phyloP scores from a whole-genome alignment of 2,329 filamentous ascomycete species.

The Fusarium keratoplasticum region DNA sequence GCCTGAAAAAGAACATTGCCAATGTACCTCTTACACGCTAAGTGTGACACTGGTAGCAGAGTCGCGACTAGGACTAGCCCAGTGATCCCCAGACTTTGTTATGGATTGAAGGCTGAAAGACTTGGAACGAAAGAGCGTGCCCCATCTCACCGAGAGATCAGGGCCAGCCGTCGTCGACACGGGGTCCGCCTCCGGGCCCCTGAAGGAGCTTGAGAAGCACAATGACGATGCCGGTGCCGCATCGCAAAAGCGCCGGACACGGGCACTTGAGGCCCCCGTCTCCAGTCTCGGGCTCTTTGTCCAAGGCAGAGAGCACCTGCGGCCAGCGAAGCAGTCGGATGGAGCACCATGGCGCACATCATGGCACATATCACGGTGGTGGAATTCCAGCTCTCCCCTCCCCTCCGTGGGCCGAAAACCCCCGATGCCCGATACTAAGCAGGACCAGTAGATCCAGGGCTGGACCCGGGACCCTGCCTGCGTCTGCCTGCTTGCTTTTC shows the following conservation, averaged over 20 bases:
- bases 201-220: slow-evolving; percentile 29
- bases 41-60: slow-evolving; percentile 27
- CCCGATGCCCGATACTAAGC: slow-evolving; percentile 25
- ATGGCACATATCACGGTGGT: slow-evolving; percentile 26
- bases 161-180: slow-evolving; percentile 42
- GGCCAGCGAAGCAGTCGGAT: background rate
- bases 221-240: slow-evolving; percentile 36
- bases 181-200: slow-evolving; percentile 19
- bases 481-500: slow-evolving; percentile 16
- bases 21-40: slow-evolving; percentile 19
- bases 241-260: slow-evolving; percentile 18
- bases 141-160: slow-evolving; percentile 25
- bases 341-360: slow-evolving; percentile 18
- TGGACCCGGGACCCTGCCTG: slow-evolving; percentile 4
- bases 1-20: slow-evolving; percentile 17
- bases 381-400: slow-evolving; percentile 3
- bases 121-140: slow-evolving; percentile 19
- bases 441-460: slow-evolving; percentile 2
- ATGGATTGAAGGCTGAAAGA: slow-evolving; percentile 19
- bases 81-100: slow-evolving; percentile 37
- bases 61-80: slow-evolving; percentile 28
- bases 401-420: slow-evolving; percentile 28
- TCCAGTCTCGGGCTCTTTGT: slow-evolving; percentile 23
- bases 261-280: slow-evolving; percentile 15
- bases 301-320: slow-evolving; percentile 1